Evolutionary conservation across 164 flowering plant species (phyloP).

Genomic region (Akebia trifoliata): DNA sequence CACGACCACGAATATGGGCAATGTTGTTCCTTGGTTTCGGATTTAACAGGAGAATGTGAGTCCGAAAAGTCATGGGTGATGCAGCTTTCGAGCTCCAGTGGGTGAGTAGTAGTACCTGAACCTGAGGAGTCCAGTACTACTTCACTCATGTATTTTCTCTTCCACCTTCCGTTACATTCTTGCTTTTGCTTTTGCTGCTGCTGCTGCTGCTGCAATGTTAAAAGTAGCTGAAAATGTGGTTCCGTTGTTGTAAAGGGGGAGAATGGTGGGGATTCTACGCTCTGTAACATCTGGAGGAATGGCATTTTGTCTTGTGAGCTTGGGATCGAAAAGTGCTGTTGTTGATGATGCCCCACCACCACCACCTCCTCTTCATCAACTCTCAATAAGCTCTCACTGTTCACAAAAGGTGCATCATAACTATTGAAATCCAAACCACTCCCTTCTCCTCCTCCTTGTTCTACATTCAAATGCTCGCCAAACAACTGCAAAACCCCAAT

Average conservation of each 20-base stretch:
- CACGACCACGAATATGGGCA: no score
- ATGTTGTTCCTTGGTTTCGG: slow-evolving; percentile 22
- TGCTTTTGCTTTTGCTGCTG: slow-evolving; percentile 13
- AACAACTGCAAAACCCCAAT: slow-evolving; percentile 30
- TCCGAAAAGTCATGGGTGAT: slow-evolving; percentile 35
- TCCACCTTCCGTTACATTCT: neutral
- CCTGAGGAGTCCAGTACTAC: slow-evolving; percentile 12
- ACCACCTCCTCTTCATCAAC: slow-evolving; percentile 17
- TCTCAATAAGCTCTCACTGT: slow-evolving; percentile 15
- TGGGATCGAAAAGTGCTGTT: slow-evolving; percentile 9
- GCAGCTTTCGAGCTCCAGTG: slow-evolving; percentile 42
- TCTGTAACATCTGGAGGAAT: slow-evolving; percentile 58
- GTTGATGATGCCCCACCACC: neutral
- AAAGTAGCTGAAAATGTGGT: no score
- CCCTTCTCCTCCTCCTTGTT: slow-evolving; percentile 20
- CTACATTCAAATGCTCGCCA: slow-evolving; percentile 34
- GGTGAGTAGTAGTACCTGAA: no score
- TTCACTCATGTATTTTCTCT: slow-evolving; percentile 6
- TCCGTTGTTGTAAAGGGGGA: no score
- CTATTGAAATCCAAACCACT: slow-evolving; percentile 14
- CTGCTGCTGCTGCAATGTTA: no score
- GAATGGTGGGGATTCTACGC: no score
- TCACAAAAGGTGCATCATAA: slow-evolving; percentile 12
- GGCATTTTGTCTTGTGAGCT: slow-evolving; percentile 43
- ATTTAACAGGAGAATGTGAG: slow-evolving; percentile 36